Conservation (phyloP, 2,329 filamentous ascomycete species). For the Scopulariopsis brevicaulis region DNA sequence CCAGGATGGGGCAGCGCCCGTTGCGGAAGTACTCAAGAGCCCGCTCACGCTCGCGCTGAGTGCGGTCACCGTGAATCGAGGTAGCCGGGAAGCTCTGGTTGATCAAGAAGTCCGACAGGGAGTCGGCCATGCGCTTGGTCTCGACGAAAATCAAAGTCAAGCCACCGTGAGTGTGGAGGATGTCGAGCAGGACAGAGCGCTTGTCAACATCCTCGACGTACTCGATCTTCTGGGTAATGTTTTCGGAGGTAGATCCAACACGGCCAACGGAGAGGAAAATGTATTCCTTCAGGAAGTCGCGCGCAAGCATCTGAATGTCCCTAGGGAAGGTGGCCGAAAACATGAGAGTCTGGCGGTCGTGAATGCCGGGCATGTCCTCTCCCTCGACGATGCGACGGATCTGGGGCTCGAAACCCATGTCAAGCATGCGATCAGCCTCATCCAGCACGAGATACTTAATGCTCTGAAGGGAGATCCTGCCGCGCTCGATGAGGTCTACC, state of each 20-base stretch:
- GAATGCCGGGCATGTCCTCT: slow-evolving; percentile 87
- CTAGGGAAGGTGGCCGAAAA: slow-evolving; percentile 98
- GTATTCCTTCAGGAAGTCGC: slow-evolving; percentile 98
- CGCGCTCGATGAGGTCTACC: slow-evolving; percentile 96
- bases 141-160: slow-evolving; percentile 97
- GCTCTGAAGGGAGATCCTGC: slow-evolving; percentile 92
- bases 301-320: slow-evolving; percentile 97
- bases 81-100: slow-evolving; percentile 98
- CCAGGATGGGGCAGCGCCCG: slow-evolving; percentile 87
- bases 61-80: slow-evolving; percentile 96
- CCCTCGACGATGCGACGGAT: slow-evolving; percentile 97
- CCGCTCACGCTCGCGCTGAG: slow-evolving; percentile 96
- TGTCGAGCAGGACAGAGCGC: slow-evolving; percentile 93
- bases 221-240: slow-evolving; percentile 98
- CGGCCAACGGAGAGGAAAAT: slow-evolving; percentile 97
- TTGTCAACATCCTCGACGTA: slow-evolving; percentile 97
- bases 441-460: slow-evolving; percentile 99
- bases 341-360: slow-evolving; percentile 94
- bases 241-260: slow-evolving; percentile 98
- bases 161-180: slow-evolving; percentile 88
- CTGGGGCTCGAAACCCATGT: slow-evolving; percentile 99
- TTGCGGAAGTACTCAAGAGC: slow-evolving; percentile 97
- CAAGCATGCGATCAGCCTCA: slow-evolving; percentile 99
- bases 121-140: slow-evolving; percentile 99
- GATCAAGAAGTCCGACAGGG: slow-evolving; percentile 93